These are phyloP conservation scores for Backusella parvicylindrica DNA, from an alignment of 192 early-diverging fungal genomes.

Conservation along the genomic window DNA sequence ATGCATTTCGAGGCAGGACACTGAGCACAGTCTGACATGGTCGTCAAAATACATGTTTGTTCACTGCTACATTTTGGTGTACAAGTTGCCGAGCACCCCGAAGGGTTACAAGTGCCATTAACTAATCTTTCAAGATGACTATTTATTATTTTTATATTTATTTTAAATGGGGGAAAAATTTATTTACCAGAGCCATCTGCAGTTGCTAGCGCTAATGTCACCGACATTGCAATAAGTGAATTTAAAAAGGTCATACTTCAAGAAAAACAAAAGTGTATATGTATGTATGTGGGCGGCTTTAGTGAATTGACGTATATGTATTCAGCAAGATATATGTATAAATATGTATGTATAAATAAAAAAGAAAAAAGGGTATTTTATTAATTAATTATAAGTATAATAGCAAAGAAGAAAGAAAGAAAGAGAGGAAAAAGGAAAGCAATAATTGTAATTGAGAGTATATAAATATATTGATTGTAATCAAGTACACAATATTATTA, in stretches of 20 bases:
- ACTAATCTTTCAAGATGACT: constrained; percentile 7
- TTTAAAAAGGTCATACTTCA: neutral
- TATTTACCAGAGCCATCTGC: neutral
- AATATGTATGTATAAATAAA: neutral
- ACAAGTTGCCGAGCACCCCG: constrained; percentile 6
- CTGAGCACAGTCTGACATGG: constrained; percentile 23
- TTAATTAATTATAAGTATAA: neutral
- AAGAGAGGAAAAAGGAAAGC: neutral
- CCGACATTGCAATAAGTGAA: neutral
- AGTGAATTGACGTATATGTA: too few relatives aligned
- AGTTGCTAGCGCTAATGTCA: neutral
- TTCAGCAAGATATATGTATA: too few relatives aligned
- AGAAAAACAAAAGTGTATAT: neutral
- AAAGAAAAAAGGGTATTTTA: neutral
- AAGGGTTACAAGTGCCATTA: constrained; percentile 10
- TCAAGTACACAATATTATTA: constrained; percentile 1
- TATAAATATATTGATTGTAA: constrained; percentile 8
- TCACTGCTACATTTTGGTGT: constrained; percentile 10
- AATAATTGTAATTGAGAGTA: neutral
- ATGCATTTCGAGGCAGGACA: constrained; percentile 28
- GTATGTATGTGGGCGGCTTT: neutral
- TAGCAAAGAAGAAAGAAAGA: neutral
- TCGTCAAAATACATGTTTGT: constrained; percentile 16
- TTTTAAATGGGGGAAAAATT: neutral
- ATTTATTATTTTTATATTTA: constrained; percentile 1